These are phyloP conservation scores for Apiospora kogelbergensis DNA, from an alignment of 2,329 filamentous ascomycete species.

Conservation along the genomic window DNA sequence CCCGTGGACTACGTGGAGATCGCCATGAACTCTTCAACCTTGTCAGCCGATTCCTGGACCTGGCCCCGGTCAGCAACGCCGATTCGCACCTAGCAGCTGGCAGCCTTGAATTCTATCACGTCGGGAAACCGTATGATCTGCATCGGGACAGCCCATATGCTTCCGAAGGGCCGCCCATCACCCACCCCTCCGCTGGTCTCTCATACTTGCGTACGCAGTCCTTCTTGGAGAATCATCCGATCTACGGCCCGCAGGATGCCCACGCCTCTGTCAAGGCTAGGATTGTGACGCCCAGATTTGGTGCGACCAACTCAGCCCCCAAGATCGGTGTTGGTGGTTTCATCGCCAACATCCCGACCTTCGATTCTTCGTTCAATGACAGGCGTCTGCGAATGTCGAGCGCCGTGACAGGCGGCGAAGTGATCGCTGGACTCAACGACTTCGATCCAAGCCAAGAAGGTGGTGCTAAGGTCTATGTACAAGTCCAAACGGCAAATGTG, in stretches of 20 bases:
- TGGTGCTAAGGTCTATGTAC: slow-evolving; percentile 55
- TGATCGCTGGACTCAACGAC: slow-evolving; percentile 31
- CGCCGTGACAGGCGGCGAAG: background rate
- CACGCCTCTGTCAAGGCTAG: slow-evolving; percentile 51
- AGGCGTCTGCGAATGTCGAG: background rate
- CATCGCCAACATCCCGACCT: slow-evolving; percentile 41
- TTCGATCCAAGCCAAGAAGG: slow-evolving; percentile 50
- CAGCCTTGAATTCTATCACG: slow-evolving; percentile 8
- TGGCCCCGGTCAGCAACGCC: slow-evolving; percentile 47
- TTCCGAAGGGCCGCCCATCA: slow-evolving; percentile 55
- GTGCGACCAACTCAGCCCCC: slow-evolving; percentile 28
- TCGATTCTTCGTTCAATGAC: slow-evolving; percentile 38
- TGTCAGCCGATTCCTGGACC: slow-evolving; percentile 62
- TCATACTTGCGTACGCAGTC: slow-evolving; percentile 59
- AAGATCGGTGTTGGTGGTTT: slow-evolving; percentile 58
- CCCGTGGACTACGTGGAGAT: slow-evolving; percentile 54
- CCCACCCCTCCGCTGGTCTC: slow-evolving; percentile 62
- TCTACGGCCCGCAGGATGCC: slow-evolving; percentile 58
- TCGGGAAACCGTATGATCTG: slow-evolving; percentile 25
- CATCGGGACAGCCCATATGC: slow-evolving; percentile 44
- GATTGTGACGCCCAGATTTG: slow-evolving; percentile 45
- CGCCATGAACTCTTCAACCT: slow-evolving; percentile 50
- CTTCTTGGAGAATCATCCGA: slow-evolving; percentile 58
- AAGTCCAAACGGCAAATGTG: slow-evolving; percentile 42
- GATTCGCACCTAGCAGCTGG: slow-evolving; percentile 9